phyloP scores from a whole-genome alignment of 495 filamentous ascomycete species.

The Lepidopterella palustris region DNA sequence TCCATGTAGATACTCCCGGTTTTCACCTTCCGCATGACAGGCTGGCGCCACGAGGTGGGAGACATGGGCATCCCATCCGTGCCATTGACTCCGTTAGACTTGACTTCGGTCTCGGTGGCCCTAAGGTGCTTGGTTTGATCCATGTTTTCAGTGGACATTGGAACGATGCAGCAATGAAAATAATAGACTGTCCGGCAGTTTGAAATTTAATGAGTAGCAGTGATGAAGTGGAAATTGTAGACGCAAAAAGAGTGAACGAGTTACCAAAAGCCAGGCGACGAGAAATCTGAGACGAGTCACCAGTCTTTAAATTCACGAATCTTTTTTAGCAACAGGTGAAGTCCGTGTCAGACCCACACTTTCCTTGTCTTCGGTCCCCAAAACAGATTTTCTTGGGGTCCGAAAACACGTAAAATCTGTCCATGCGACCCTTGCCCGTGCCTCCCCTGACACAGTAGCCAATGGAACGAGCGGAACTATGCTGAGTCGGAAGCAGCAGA shows the following conservation, averaged over 20 bases:
- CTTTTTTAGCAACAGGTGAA: no score
- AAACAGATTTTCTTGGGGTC: no score
- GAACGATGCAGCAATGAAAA: neutral
- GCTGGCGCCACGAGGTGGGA: constrained; percentile 16
- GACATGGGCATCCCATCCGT: constrained; percentile 8
- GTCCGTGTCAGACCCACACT: no score
- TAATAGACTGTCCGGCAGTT: constrained; percentile 28
- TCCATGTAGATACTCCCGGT: constrained; percentile 16
- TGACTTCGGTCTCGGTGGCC: constrained; percentile 16
- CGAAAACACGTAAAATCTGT: no score
- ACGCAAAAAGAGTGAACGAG: constrained; percentile 13
- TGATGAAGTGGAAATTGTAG: neutral
- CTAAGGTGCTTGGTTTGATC: constrained; percentile 14
- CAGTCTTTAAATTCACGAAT: no score
- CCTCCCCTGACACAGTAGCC: neutral
- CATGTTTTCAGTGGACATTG: constrained; percentile 5
- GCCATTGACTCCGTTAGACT: neutral
- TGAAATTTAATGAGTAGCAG: neutral
- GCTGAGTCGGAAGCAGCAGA: neutral
- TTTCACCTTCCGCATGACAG: constrained; percentile 4
- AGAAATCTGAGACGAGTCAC: neutral
- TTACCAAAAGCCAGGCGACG: neutral
- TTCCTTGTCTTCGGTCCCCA: no score
- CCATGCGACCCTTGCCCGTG: neutral
- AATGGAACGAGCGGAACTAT: neutral